phyloP scores from a whole-genome alignment of 768 basidiomycete genomes.

The Suillus subalutaceus region DNA sequence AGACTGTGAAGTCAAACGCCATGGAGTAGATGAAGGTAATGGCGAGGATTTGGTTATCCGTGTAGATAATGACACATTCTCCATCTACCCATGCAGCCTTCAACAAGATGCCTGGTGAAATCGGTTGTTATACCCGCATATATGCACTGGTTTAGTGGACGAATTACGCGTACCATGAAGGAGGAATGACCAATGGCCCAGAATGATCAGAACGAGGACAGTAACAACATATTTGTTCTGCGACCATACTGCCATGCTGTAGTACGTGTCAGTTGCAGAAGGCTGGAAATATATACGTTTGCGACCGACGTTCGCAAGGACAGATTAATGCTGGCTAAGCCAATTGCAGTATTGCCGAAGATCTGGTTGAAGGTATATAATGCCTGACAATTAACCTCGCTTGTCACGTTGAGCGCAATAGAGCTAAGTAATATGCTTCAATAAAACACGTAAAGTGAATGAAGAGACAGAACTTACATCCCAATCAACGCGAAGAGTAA shows the following conservation, averaged over 20 bases:
- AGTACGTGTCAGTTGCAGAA: neutral
- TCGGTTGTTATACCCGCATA: conserved; percentile 9
- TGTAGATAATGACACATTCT: conserved; percentile 61
- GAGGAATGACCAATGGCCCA: conserved; percentile 74
- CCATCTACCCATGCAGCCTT: conserved; percentile 56
- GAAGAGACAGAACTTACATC: conserved; percentile 49
- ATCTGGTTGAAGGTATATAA: conserved; percentile 71
- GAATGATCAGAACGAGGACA: conserved; percentile 56
- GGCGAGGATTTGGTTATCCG: conserved; percentile 61
- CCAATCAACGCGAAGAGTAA: conserved; percentile 67
- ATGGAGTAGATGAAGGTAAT: conserved; percentile 75
- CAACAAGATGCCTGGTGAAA: conserved; percentile 52
- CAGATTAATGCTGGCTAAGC: conserved; percentile 72
- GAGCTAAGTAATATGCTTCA: conserved; percentile 38
- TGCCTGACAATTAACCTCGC: conserved; percentile 64
- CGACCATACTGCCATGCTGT: conserved; percentile 73
- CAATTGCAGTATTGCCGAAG: conserved; percentile 67
- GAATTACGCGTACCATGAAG: conserved; percentile 53
- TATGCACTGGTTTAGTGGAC: neutral
- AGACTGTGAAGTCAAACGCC: conserved; percentile 67
- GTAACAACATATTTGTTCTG: conserved; percentile 54
- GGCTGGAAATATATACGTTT: neutral
- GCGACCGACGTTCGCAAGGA: conserved; percentile 63
- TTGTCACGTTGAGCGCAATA: conserved; percentile 60
- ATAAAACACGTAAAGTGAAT: neutral